A percentile compares a stretch with the other conserved stretches of the same genome.
Evolutionary conservation across 1,284 basidiomycete genomes (phyloP).

Genomic region (Paramarasmius palmivorus): DNA sequence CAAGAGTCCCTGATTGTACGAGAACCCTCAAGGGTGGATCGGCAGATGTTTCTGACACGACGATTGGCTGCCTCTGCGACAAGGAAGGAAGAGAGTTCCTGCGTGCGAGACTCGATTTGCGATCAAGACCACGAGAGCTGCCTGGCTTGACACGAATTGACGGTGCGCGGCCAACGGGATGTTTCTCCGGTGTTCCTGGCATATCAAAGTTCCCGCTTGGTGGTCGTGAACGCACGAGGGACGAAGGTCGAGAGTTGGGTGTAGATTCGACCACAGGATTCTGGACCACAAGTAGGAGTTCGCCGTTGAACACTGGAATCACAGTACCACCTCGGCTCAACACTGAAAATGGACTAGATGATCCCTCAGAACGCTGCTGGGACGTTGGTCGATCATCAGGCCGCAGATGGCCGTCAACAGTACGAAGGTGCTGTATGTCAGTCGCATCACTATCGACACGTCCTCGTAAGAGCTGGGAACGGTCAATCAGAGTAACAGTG

Average conservation of each 20-base stretch:
- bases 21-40: slow-evolving; percentile 72
- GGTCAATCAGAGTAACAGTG: slow-evolving; percentile 64
- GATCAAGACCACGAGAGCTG: slow-evolving; percentile 63
- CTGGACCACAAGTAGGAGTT: slow-evolving; percentile 68
- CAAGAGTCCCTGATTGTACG: slow-evolving; percentile 75
- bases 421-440: slow-evolving; percentile 54
- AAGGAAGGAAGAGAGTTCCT: slow-evolving; percentile 77
- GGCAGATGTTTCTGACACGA: slow-evolving; percentile 57
- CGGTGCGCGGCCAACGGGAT: slow-evolving; percentile 54
- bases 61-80: slow-evolving; percentile 58
- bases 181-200: slow-evolving; percentile 35
- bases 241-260: slow-evolving; percentile 55
- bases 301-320: slow-evolving; percentile 73
- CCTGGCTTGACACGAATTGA: slow-evolving; percentile 76
- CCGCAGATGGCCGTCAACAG: slow-evolving; percentile 37
- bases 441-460: slow-evolving; percentile 64
- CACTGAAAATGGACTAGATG: slow-evolving; percentile 34
- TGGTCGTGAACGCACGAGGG: slow-evolving; percentile 60
- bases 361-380: slow-evolving; percentile 28
- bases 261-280: slow-evolving; percentile 39
- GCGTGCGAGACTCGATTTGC: slow-evolving; percentile 70
- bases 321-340: slow-evolving; percentile 64
- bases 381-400: slow-evolving; percentile 30
- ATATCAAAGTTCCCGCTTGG: slow-evolving; percentile 56
- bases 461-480: slow-evolving; percentile 59